Conservation (phyloP, 139 green algal species). For the Desmodesmus armatus region DNA sequence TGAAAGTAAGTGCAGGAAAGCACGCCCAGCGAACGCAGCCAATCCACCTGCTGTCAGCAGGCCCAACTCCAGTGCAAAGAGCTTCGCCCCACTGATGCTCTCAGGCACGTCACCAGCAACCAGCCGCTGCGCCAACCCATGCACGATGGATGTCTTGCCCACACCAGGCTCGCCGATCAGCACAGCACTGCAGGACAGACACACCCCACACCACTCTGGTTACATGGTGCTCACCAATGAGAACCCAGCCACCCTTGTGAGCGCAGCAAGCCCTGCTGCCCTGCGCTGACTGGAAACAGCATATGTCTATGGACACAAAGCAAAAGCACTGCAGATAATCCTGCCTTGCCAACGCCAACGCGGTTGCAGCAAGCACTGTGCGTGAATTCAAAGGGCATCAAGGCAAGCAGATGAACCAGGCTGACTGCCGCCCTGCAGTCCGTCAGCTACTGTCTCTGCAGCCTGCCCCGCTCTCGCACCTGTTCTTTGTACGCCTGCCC, state of each 20-base stretch:
- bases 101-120: conserved; percentile 92
- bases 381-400: too few species aligned
- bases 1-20: too few species aligned
- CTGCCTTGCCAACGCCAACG: too few species aligned
- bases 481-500: conserved; percentile 98
- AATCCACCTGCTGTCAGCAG: conserved; percentile 89
- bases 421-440: not conserved
- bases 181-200: conserved; percentile 30
- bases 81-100: conserved; percentile 40
- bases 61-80: conserved; percentile 95
- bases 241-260: too few species aligned
- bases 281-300: too few species aligned
- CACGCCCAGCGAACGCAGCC: too few species aligned
- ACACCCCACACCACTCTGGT: too few species aligned
- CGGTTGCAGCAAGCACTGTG: too few species aligned
- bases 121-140: conserved; percentile 94
- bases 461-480: conserved; percentile 80
- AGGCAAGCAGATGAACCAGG: not conserved
- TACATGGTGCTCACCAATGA: too few species aligned
- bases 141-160: conserved; percentile 89
- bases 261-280: too few species aligned
- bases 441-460: not conserved
- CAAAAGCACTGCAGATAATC: too few species aligned
- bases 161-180: conserved; percentile 75
- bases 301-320: too few species aligned